phyloP scores from a whole-genome alignment of 345 rosid genomes.

The Anacardium occidentale region DNA sequence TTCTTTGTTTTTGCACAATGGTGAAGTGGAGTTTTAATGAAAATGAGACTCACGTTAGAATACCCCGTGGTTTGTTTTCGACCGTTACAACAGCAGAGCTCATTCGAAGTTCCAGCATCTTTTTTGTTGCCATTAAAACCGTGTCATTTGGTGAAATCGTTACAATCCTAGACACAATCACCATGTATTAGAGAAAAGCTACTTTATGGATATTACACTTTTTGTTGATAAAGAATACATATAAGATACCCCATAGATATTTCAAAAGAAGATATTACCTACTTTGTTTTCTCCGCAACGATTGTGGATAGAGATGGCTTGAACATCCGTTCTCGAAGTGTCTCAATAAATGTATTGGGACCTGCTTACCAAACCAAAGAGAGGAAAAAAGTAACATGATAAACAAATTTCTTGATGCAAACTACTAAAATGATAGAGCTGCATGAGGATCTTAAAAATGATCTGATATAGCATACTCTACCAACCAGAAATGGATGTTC shows the following conservation, averaged over 20 bases:
- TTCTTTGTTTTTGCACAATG: slow-evolving; percentile 1
- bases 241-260: slow-evolving; percentile 10
- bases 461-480: slow-evolving; percentile 13
- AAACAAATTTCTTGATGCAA: neutral
- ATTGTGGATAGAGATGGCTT: slow-evolving; percentile 86
- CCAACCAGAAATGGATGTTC: slow-evolving; percentile 76
- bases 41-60: slow-evolving; percentile 71
- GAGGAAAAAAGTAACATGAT: slow-evolving; percentile 11
- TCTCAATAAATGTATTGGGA: slow-evolving; percentile 80
- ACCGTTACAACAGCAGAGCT: slow-evolving; percentile 76
- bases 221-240: slow-evolving; percentile 1
- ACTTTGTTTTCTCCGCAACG: slow-evolving; percentile 90
- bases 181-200: slow-evolving; percentile 21
- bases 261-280: slow-evolving; percentile 66
- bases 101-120: slow-evolving; percentile 75
- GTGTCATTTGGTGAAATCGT: slow-evolving; percentile 81
- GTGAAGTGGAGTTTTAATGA: neutral
- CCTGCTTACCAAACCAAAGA: slow-evolving; percentile 46
- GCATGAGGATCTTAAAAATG: slow-evolving; percentile 1
- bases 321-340: slow-evolving; percentile 92
- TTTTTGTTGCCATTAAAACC: slow-evolving; percentile 64
- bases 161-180: slow-evolving; percentile 63
- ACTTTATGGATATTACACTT: neutral
- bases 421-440: neutral
- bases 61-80: slow-evolving; percentile 79